Conservation (phyloP, 345 rosid species). For the Lepidium aucheri region DNA sequence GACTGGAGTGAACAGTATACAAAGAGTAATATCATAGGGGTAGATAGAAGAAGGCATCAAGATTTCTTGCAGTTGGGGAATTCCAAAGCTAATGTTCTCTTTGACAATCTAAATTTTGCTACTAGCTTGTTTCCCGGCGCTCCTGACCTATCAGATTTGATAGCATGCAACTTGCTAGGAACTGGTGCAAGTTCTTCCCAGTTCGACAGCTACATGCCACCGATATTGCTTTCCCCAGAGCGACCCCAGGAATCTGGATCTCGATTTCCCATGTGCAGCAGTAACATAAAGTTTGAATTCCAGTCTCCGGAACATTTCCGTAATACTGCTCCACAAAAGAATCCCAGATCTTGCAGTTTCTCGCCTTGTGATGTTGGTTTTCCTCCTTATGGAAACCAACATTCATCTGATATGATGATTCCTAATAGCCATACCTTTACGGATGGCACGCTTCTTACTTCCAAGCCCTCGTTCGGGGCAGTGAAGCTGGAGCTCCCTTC, state of each 20-base stretch:
- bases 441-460: constrained; percentile 85
- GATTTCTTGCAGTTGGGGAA: constrained; percentile 47
- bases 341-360: constrained; percentile 38
- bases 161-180: constrained; percentile 52
- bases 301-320: constrained; percentile 44
- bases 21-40: constrained; percentile 26
- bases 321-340: constrained; percentile 34
- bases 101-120: constrained; percentile 57
- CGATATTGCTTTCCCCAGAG: constrained; percentile 46
- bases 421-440: constrained; percentile 72
- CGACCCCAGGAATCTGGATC: constrained; percentile 51
- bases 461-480: constrained; percentile 63
- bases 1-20: constrained; percentile 49
- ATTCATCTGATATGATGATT: constrained; percentile 44
- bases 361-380: constrained; percentile 50
- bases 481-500: constrained; percentile 99
- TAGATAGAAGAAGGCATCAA: constrained; percentile 44
- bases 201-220: constrained; percentile 48
- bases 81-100: constrained; percentile 54
- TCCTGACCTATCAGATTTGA: constrained; percentile 56
- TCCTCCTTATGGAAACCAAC: constrained; percentile 35
- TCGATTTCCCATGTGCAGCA: constrained; percentile 35
- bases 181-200: constrained; percentile 50
- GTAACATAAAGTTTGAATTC: constrained; percentile 40
- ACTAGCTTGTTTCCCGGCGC: constrained; percentile 42